Evolutionary conservation across 2,329 filamentous ascomycete species (phyloP), one percentile per base, ranked within the genome.

Genomic region (Exophiala dermatitidis): DNA sequence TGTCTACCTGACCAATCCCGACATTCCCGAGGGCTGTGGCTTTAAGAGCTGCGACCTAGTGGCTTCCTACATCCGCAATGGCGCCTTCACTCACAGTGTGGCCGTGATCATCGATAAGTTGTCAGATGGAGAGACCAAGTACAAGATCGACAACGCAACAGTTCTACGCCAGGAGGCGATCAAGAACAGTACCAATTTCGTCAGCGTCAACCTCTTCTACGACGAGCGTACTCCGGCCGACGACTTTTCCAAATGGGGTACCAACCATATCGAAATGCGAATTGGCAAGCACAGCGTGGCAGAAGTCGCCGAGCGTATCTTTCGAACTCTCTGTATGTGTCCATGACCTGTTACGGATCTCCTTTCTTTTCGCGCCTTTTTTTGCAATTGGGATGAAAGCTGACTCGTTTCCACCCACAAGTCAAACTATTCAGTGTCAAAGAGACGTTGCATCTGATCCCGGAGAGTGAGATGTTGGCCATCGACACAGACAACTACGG

Each of bases 371-470:
- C 9, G 9, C 26, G 29, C 4, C 7, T 8, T 19, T 34, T 47
- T 19, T 19, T 19, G 19, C 19, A 19, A 19, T 19, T 19, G 19
- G 19, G 19, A 19, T 19, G 7, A n/a, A n/a, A 36, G 33, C 33
- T 36, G n/a, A 36, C 32, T 31, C 33, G 5, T 19, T 29, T 28
- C 8, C 34, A 19, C 19, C 19, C 19, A 19, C 19, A 19, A 63
- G 61, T 60, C 52, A 59, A 46, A 4, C 56, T 57, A 7, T 51
- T 63, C 5, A 53, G 53, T 10, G 50, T 56, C 5, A 51, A 48
- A 12, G 62, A 63, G 43, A 58, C 56, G 5, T 43, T 63, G 7
- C 52, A 62, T 46, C 54, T 63, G 30, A 60, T 63, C 42, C 46
- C 59, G 2, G 37, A 53, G 7, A 47, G 42, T 7, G 51, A 62